phyloP scores from a whole-genome alignment of 768 basidiomycete species.

The Boletus reticuloceps region DNA sequence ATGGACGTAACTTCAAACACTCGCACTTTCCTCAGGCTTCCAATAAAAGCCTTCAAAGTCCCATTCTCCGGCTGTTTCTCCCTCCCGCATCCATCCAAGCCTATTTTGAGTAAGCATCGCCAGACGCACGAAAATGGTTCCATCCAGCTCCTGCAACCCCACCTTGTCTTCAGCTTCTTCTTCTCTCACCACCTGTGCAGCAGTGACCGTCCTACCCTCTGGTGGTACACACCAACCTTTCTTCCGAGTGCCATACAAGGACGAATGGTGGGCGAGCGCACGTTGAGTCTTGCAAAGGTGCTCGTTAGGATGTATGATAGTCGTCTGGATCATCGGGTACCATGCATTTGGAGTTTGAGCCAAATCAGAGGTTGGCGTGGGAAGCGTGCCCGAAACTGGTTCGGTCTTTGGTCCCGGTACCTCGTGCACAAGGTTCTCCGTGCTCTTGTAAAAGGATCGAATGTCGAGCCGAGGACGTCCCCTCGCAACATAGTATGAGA shows the following conservation, averaged over 20 bases:
- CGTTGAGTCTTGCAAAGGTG: constrained; percentile 48
- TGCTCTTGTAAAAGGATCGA: constrained; percentile 27
- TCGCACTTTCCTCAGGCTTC: background rate
- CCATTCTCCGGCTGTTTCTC: constrained; percentile 26
- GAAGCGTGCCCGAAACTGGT: constrained; percentile 29
- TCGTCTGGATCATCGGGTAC: constrained; percentile 52
- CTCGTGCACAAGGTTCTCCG: constrained; percentile 35
- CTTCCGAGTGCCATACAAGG: constrained; percentile 40
- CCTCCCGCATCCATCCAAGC: constrained; percentile 41
- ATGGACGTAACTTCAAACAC: no score
- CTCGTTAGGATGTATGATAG: constrained; percentile 57
- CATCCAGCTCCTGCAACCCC: constrained; percentile 42
- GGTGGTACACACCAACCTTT: constrained; percentile 23
- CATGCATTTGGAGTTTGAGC: constrained; percentile 51
- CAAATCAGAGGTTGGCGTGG: constrained; percentile 31
- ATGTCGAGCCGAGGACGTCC: constrained; percentile 35
- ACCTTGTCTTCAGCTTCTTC: constrained; percentile 26
- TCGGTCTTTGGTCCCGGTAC: constrained; percentile 17
- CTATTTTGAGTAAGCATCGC: constrained; percentile 50
- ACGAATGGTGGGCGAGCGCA: constrained; percentile 44
- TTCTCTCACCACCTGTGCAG: constrained; percentile 18
- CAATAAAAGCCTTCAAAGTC: constrained; percentile 19
- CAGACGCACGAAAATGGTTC: constrained; percentile 59
- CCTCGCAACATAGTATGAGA: constrained; percentile 31
- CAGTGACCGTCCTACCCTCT: constrained; percentile 12